Conservation (phyloP, 345 rosid genomes). For the Eucalyptus grandis region DNA sequence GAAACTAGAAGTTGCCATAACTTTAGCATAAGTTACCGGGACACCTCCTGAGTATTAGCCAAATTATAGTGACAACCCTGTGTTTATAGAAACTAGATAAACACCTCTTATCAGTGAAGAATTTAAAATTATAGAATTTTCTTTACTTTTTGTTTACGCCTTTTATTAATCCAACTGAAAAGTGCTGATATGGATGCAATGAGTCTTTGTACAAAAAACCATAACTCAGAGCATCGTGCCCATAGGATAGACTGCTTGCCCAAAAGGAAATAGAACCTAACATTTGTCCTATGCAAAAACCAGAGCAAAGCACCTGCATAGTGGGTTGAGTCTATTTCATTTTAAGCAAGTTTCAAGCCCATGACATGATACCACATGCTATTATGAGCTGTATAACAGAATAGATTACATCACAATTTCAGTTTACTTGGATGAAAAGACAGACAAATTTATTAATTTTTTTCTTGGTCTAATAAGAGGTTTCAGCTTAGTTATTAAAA, state of each 20-base stretch:
- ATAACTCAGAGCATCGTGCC: not conserved
- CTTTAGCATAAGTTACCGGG: not conserved
- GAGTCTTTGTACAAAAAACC: not conserved
- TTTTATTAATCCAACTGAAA: not conserved
- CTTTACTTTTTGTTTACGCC: not conserved
- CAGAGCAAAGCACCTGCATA: not conserved
- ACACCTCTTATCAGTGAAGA: not conserved
- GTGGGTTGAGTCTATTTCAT: not conserved
- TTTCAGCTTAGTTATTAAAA: not conserved
- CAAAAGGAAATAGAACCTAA: not conserved
- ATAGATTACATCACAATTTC: not conserved
- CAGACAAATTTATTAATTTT: not conserved
- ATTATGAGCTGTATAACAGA: not conserved
- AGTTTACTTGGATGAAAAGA: not conserved
- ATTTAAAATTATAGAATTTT: not conserved
- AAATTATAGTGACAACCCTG: not conserved
- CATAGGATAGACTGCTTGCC: not conserved
- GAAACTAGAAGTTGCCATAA: not conserved
- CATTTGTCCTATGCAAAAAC: not conserved
- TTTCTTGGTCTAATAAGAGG: not conserved
- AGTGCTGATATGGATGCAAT: not conserved
- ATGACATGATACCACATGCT: not conserved
- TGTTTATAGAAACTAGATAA: not conserved
- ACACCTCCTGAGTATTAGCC: not conserved
- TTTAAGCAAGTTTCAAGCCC: not conserved